These are phyloP conservation scores for Opeltia flavorubescens DNA, from an alignment of 495 filamentous ascomycete species.

Conservation along the genomic window DNA sequence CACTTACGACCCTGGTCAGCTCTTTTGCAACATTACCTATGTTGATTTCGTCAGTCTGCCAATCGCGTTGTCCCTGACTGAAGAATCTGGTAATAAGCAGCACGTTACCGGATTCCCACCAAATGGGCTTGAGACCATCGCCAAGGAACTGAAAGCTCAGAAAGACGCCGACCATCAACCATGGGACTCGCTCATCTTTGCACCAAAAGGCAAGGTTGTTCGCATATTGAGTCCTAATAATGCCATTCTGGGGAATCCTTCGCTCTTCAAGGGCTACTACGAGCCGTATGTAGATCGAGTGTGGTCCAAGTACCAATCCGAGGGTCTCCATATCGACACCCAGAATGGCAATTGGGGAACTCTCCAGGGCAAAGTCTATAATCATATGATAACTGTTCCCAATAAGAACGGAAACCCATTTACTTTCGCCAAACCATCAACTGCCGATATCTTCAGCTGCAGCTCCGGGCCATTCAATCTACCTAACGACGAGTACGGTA, in stretches of 20 bases:
- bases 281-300: slow-evolving; percentile 47
- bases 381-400: slow-evolving; percentile 34
- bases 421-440: slow-evolving; percentile 41
- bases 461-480: slow-evolving; percentile 51
- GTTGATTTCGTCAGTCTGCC: slow-evolving; percentile 63
- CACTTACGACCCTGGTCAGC: slow-evolving; percentile 50
- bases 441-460: slow-evolving; percentile 56
- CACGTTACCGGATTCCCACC: slow-evolving; percentile 43
- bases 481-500: slow-evolving; percentile 29
- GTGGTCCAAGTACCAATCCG: slow-evolving; percentile 42
- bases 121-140: slow-evolving; percentile 42
- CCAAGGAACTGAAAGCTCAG: slow-evolving; percentile 38
- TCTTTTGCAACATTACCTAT: slow-evolving; percentile 62
- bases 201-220: slow-evolving; percentile 34
- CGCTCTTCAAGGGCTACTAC: slow-evolving; percentile 49
- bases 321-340: slow-evolving; percentile 45
- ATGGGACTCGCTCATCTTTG: slow-evolving; percentile 52
- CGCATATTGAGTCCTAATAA: slow-evolving; percentile 55
- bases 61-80: slow-evolving; percentile 45
- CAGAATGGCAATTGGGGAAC: slow-evolving; percentile 36
- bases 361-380: slow-evolving; percentile 36
- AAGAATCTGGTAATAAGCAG: slow-evolving; percentile 37
- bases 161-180: slow-evolving; percentile 37
- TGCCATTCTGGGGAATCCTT: slow-evolving; percentile 38
- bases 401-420: slow-evolving; percentile 15